A percentile compares a stretch with the other conserved stretches of the same genome.
Evolutionary conservation across 371 early-diverging fungal genomes (phyloP).

Genomic region (Mucor racemosus): DNA sequence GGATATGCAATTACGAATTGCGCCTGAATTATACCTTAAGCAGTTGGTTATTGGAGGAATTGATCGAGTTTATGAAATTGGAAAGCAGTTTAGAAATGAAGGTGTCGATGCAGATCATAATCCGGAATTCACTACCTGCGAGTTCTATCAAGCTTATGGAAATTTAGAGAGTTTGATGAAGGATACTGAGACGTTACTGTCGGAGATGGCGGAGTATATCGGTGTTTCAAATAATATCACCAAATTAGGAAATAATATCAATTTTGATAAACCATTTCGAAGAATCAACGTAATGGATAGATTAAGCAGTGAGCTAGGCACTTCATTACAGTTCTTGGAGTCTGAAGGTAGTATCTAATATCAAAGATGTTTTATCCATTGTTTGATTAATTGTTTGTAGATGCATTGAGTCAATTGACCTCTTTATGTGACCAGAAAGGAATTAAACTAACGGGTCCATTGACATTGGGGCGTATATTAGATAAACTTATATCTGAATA

Average conservation of each 20-base stretch:
- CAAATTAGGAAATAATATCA: constrained; percentile 51
- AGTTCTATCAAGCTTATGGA: constrained; percentile 96
- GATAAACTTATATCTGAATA: constrained; percentile 91
- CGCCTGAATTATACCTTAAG: constrained; percentile 97
- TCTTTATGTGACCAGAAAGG: constrained; percentile 55
- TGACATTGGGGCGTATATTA: constrained; percentile 82
- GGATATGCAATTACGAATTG: constrained; percentile 89
- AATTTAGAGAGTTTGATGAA: constrained; percentile 81
- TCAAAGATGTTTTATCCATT: background rate
- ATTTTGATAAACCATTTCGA: constrained; percentile 80
- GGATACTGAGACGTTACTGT: constrained; percentile 87
- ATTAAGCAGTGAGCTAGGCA: constrained; percentile 61
- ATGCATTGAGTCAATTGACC: constrained; percentile 50
- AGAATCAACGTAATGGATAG: constrained; percentile 80
- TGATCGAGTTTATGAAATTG: constrained; percentile 96
- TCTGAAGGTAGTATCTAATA: constrained; percentile 23
- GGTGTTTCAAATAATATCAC: constrained; percentile 78
- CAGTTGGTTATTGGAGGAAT: constrained; percentile 95
- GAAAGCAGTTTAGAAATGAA: constrained; percentile 98
- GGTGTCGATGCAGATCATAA: constrained; percentile 98
- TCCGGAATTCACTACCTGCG: constrained; percentile 98
- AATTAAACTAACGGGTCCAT: constrained; percentile 67
- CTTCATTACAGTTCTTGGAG: constrained; percentile 60
- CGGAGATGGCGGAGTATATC: constrained; percentile 82
- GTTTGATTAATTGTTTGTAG: constrained; percentile 14